Evolutionary conservation across 495 filamentous ascomycete species (phyloP), one percentile per base, ranked within the genome.

Genomic region (Talaromyces stipitatus): DNA sequence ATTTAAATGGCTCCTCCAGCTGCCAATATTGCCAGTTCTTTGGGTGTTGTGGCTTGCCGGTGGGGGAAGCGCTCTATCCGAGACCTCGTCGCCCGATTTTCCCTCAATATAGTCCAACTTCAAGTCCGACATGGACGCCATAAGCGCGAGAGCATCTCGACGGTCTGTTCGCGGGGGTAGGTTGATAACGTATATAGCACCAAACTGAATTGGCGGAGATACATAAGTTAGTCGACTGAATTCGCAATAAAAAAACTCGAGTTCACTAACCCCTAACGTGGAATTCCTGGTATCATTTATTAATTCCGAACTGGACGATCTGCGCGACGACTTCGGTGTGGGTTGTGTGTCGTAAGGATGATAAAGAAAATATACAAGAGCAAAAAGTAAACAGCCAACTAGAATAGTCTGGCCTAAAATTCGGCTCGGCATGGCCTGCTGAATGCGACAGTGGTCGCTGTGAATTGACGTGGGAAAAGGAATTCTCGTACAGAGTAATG

Each of bases 111-210:
- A 83, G 1, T 81, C 78, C 2, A 85, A 64, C 4, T 72, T 69
- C 20, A 88, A 67, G 10, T 76, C 74, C 10, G 70, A 77, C 2
- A 82, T 61, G 1, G 76, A 76, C 3, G 83, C 77, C 2, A 78
- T 73, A 2, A 85, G 65, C 2, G 70, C 67, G 51, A 87, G 72
- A 9, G 75, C 80, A 72, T 89, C 83, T 22, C 82, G 79, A 27
- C 84, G 81, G 59, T 88, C 85, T 7, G 78, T 77, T 18, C 85
- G 74, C 20, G 74, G 71, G 4, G 80, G 78, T 27, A 88, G 69
- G 47, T 81, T 84, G 50, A 88, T 78, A 46, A 83, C 82, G 60
- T 83, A 81, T 26, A 87, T 72, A 55, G 82, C 76, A 46, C 80
- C 64, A 60, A 87, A 85, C 83, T 85, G 28, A n/a, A 28, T 16